Evolutionary conservation across 768 basidiomycete genomes (phyloP).

Genomic region (Leccinum rimulosum): DNA sequence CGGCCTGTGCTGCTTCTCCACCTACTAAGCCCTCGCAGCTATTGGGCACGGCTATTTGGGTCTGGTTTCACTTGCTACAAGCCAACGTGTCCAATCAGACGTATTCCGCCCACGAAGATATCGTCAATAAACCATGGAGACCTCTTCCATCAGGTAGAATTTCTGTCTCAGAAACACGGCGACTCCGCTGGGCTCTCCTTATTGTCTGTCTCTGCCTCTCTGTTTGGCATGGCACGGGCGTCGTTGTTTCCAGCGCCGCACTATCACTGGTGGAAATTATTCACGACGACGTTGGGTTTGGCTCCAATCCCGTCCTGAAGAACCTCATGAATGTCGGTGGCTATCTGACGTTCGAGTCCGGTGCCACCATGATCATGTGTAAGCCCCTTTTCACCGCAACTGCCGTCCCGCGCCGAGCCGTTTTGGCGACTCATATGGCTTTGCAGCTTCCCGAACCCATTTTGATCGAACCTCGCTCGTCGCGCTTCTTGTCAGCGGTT

Average conservation of each 20-base stretch:
- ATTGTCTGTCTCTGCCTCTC: constrained; percentile 28
- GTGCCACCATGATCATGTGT: constrained; percentile 33
- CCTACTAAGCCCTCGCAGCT: not conserved
- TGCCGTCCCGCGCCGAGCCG: not conserved
- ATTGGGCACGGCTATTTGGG: constrained; percentile 19
- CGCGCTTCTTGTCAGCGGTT: constrained; percentile 25
- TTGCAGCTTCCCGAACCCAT: constrained; percentile 1
- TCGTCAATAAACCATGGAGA: constrained; percentile 35
- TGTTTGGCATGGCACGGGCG: constrained; percentile 16
- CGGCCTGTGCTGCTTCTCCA: constrained; percentile 5
- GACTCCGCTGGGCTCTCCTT: constrained; percentile 34
- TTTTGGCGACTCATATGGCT: not conserved
- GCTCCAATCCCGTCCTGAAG: constrained; percentile 26
- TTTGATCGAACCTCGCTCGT: constrained; percentile 15
- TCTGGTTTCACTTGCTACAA: constrained; percentile 34
- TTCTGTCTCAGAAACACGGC: constrained; percentile 14
- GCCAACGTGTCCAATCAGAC: constrained; percentile 35
- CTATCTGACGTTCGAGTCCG: constrained; percentile 34
- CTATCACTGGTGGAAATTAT: constrained; percentile 23
- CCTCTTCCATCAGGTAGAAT: constrained; percentile 38
- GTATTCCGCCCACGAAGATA: constrained; percentile 28
- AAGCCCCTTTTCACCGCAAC: not conserved
- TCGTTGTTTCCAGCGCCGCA: constrained; percentile 18
- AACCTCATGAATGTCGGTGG: constrained; percentile 34
- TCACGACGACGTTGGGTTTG: constrained; percentile 31